Evolutionary conservation across 2,329 filamentous ascomycete species (phyloP).

Genomic region (Fusarium begoniae): DNA sequence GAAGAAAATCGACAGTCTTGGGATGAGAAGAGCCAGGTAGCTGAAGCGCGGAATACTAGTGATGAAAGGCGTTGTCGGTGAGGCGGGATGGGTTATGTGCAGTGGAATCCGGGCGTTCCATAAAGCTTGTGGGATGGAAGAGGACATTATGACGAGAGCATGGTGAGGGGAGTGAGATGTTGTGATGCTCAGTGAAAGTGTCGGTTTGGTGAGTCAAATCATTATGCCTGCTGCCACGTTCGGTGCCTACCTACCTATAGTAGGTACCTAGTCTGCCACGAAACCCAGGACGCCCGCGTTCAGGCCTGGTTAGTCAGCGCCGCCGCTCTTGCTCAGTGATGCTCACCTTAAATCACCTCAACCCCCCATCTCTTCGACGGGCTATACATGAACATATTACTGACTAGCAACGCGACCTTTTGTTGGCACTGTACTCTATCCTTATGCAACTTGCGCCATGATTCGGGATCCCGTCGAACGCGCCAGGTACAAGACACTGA

Average conservation of each 20-base stretch:
- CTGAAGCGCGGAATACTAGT: conserved; percentile 65
- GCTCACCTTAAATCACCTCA: too few species aligned
- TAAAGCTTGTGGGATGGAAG: conserved; percentile 56
- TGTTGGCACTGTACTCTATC: too few species aligned
- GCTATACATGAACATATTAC: too few species aligned
- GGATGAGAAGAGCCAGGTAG: conserved; percentile 67
- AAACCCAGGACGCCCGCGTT: too few species aligned
- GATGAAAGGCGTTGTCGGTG: conserved; percentile 60
- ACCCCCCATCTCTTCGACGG: too few species aligned
- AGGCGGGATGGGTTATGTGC: conserved; percentile 61
- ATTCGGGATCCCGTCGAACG: too few species aligned
- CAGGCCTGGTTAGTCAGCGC: too few species aligned
- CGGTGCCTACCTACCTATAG: not conserved
- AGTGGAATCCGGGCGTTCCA: conserved; percentile 66
- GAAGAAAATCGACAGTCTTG: conserved; percentile 64
- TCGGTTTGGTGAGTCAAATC: not conserved
- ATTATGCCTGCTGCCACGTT: conserved; percentile 1
- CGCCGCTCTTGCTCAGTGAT: too few species aligned
- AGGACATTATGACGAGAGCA: conserved; percentile 40
- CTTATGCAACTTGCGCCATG: too few species aligned
- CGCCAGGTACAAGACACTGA: too few species aligned
- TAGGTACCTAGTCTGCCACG: too few species aligned
- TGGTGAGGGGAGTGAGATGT: conserved; percentile 10
- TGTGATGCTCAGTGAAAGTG: conserved; percentile 4
- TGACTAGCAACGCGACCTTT: too few species aligned